Conservation (phyloP, 1,284 basidiomycete species). For the Heimioporus punctisporus region DNA sequence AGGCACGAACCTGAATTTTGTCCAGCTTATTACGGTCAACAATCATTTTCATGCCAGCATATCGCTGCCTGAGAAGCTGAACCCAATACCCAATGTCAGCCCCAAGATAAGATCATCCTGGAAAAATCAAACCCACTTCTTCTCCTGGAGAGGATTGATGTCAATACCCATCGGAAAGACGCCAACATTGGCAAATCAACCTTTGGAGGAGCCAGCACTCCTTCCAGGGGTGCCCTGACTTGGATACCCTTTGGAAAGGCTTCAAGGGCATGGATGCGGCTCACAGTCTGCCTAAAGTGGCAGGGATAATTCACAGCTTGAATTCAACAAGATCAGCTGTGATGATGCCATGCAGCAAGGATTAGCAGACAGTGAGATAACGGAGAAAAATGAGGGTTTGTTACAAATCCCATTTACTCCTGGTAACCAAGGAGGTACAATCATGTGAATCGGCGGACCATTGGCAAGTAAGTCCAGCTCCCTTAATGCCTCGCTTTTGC, state of each 20-base stretch:
- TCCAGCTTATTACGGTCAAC: conserved; percentile 91
- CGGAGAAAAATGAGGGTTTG: too few relatives aligned
- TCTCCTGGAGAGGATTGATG: conserved; percentile 67
- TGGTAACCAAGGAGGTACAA: too few relatives aligned
- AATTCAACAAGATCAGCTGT: conserved; percentile 79
- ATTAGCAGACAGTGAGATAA: conserved; percentile 71
- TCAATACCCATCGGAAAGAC: conserved; percentile 94
- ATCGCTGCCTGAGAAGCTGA: conserved; percentile 73
- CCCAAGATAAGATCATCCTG: conserved; percentile 1
- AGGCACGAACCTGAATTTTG: conserved; percentile 63
- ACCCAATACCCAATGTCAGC: conserved; percentile 80
- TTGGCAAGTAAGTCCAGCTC: too few relatives aligned
- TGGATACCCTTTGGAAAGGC: conserved; percentile 86
- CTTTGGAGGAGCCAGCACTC: conserved; percentile 14
- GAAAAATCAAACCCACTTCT: conserved; percentile 50
- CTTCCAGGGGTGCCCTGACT: conserved; percentile 37
- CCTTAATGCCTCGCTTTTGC: too few relatives aligned
- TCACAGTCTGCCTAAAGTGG: conserved; percentile 84
- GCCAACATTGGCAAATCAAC: conserved; percentile 80
- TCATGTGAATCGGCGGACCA: too few relatives aligned
- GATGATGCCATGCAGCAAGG: conserved; percentile 74
- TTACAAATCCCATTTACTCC: too few relatives aligned
- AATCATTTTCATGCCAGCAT: conserved; percentile 83
- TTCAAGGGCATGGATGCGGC: conserved; percentile 79
- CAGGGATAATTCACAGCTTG: conserved; percentile 84